Percentiles rank a stretch among this genome's conserved stretches.
phyloP scores from a whole-genome alignment of 192 early-diverging fungal species.

The Neocallimastix lanati region DNA sequence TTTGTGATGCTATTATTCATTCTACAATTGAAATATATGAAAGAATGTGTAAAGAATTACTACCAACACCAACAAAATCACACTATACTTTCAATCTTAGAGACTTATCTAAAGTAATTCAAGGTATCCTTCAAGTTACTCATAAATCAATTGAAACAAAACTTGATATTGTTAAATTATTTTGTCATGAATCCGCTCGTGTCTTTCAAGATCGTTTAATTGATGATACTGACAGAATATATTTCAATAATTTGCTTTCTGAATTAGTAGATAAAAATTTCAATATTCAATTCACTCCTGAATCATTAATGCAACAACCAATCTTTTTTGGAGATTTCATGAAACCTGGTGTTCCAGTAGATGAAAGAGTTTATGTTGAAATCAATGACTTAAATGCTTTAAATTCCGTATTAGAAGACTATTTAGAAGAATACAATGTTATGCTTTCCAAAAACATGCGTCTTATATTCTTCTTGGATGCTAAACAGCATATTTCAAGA shows the following conservation, averaged over 20 bases:
- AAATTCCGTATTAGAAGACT: constrained; percentile 33
- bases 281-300: constrained; percentile 21
- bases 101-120: constrained; percentile 36
- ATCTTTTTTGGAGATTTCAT: constrained; percentile 40
- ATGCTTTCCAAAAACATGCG: constrained; percentile 33
- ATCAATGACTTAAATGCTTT: constrained; percentile 32
- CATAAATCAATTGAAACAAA: constrained; percentile 15
- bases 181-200: constrained; percentile 34
- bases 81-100: constrained; percentile 43
- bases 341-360: constrained; percentile 32
- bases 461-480: constrained; percentile 41
- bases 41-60: constrained; percentile 33
- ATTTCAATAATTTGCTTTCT: constrained; percentile 30
- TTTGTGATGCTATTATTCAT: constrained; percentile 31
- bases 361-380: constrained; percentile 32
- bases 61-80: constrained; percentile 39
- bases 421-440: constrained; percentile 46
- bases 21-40: constrained; percentile 36
- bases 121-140: constrained; percentile 27
- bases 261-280: constrained; percentile 38
- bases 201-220: constrained; percentile 38
- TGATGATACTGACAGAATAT: constrained; percentile 28
- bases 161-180: constrained; percentile 26
- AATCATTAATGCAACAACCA: constrained; percentile 22
- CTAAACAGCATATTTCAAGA: constrained; percentile 32